Base-by-base conservation (phyloP, 257 asterid species). In the Solanum corneliomulleri region DNA sequence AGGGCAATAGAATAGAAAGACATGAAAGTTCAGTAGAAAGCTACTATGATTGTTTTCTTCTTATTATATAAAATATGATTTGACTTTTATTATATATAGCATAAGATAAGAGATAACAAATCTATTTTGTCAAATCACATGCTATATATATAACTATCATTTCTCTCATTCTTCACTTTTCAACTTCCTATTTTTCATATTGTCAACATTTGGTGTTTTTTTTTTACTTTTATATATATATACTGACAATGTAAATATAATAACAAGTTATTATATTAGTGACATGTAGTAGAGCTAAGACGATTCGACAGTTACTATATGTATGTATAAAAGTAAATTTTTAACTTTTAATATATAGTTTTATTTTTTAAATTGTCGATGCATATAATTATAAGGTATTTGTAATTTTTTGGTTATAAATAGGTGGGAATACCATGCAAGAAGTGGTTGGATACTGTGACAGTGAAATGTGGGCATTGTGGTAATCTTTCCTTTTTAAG, bases 381-480 rank as follows among this genome's bases (percentile, higher is more conserved):
- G 7, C 2, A 41, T n/a, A 16, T 70, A 70, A 41, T 1, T 27
- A 6, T 75, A 44, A 75, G 35, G 7, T 39, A 21, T 11, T 4
- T 47, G 5, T 3, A 0, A 5, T 42, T 9, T 41, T 8, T 42
- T 77, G 15, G 21, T 7, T 66, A 66, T 75, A 3, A 16, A 25
- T 75, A 97, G 99, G 99, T 97, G 86, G 98, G 95, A 87, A 96
- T 97, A 37, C 99, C 99, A 91, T 92, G 90, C 91, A 96, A 93
- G 96, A 96, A 98, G 91, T 45, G 94, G 94, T 23, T 96, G 95
- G 99, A 97, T 58, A 94, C 99, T 0, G 96, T 97, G 95, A 97
- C 98, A 6, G 99, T 97, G 92, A 97, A 97, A 90, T 97, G 99
- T 82, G 99, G 99, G 76, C 99, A 97, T 80, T 97, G 99, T 92